These are phyloP conservation scores for Neurospora cerealis DNA, from an alignment of 495 filamentous ascomycete genomes.

Conservation along the genomic window DNA sequence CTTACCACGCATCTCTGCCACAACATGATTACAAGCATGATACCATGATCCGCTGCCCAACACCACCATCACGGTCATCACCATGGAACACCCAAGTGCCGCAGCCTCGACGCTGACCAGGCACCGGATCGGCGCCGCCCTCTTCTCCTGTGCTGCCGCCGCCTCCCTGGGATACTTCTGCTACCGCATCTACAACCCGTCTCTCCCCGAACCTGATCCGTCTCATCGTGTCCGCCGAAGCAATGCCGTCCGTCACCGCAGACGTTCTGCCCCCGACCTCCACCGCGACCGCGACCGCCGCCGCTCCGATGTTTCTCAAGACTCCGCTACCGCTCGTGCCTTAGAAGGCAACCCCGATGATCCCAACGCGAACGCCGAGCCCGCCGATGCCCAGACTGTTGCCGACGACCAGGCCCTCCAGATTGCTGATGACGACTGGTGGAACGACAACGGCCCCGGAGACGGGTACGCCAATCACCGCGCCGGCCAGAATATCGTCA, in stretches of 20 bases:
- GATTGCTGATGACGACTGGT: slow-evolving; percentile 37
- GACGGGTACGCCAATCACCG: slow-evolving; percentile 34
- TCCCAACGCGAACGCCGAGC: slow-evolving; percentile 40
- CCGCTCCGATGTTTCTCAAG: slow-evolving; percentile 12
- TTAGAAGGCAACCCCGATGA: slow-evolving; percentile 11
- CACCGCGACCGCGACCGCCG: slow-evolving; percentile 13
- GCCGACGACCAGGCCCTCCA: slow-evolving; percentile 49
- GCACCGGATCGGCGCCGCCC: slow-evolving; percentile 28
- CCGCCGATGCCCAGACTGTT: slow-evolving; percentile 45
- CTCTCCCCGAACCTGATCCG: slow-evolving; percentile 12
- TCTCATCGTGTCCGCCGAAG: slow-evolving; percentile 42
- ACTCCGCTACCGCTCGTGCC: slow-evolving; percentile 17
- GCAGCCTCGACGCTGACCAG: slow-evolving; percentile 35
- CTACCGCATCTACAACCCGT: slow-evolving; percentile 23
- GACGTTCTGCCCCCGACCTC: slow-evolving; percentile 20
- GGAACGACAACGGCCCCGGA: slow-evolving; percentile 27
- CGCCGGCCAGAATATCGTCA: slow-evolving; percentile 65
- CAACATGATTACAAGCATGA: slow-evolving; percentile 7
- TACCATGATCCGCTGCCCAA: slow-evolving; percentile 2
- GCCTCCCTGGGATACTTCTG: slow-evolving; percentile 29
- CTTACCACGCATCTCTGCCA: neutral
- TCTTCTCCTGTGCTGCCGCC: slow-evolving; percentile 26
- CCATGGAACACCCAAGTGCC: slow-evolving; percentile 26
- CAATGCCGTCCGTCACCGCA: slow-evolving; percentile 46
- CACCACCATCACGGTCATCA: slow-evolving; percentile 4